These are phyloP conservation scores for Trichoderma orchidacearum DNA, from an alignment of 495 filamentous ascomycete genomes.

Conservation along the genomic window DNA sequence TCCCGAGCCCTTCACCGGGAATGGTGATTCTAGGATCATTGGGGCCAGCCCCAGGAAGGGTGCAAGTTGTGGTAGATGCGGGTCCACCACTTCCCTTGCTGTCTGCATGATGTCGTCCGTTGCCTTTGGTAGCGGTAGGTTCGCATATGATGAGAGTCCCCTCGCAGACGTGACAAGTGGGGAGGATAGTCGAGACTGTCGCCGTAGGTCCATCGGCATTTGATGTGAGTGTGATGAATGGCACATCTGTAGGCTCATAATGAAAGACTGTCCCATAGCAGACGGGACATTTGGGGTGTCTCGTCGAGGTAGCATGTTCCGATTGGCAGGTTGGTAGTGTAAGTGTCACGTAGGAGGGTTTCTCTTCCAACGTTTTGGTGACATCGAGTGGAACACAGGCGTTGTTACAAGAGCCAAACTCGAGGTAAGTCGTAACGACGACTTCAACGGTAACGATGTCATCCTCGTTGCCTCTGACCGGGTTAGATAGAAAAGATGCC, in stretches of 20 bases:
- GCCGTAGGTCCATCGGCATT: background rate
- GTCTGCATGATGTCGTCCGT: background rate
- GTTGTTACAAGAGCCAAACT: background rate
- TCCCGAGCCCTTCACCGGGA: background rate
- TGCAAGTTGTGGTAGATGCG: background rate
- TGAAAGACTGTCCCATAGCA: conserved; percentile 1
- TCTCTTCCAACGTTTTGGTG: background rate
- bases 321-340: background rate
- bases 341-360: background rate
- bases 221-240: background rate
- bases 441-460: background rate
- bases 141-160: conserved; percentile 1
- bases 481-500: background rate
- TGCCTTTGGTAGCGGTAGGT: background rate
- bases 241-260: background rate
- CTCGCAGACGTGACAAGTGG: background rate
- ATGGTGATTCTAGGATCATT: background rate
- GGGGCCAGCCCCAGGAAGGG: background rate
- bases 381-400: background rate
- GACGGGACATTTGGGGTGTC: background rate
- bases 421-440: conserved; percentile 1
- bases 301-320: background rate
- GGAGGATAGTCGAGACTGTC: background rate
- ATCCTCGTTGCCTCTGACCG: background rate
- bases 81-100: background rate